Conservation (phyloP, 2,329 filamentous ascomycete species). For the Periconia sp. region DNA sequence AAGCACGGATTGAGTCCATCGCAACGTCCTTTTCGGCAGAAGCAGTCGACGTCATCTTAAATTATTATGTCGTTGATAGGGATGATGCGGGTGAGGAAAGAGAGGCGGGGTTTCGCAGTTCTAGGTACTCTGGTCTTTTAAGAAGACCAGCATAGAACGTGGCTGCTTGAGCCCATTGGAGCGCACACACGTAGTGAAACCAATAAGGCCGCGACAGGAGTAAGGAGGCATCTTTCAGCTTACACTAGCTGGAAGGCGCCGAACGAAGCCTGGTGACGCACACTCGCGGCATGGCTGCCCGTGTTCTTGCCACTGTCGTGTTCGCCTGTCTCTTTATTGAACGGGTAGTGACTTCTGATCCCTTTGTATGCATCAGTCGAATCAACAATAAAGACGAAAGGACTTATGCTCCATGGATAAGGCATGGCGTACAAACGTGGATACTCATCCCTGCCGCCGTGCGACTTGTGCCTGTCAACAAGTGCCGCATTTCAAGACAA, state of each 20-base stretch:
- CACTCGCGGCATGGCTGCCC: background rate
- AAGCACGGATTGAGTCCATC: slow-evolving; percentile 1
- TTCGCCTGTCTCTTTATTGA: background rate
- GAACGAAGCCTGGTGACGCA: background rate
- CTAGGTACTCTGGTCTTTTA: too few relatives aligned
- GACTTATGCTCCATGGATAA: background rate
- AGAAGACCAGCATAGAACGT: background rate
- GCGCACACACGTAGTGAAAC: background rate
- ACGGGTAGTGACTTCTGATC: too few relatives aligned
- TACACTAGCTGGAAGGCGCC: too few relatives aligned
- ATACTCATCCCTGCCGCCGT: slow-evolving; percentile 1
- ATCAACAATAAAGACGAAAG: background rate
- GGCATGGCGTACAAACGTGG: background rate
- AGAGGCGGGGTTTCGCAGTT: background rate
- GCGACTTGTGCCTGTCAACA: background rate
- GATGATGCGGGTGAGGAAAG: background rate
- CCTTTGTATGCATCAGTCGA: background rate
- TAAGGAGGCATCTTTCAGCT: background rate
- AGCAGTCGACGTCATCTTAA: background rate
- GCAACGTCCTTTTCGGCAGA: background rate
- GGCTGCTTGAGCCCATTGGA: background rate
- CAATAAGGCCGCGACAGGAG: background rate
- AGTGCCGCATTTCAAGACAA: background rate
- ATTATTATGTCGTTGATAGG: background rate
- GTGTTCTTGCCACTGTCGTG: background rate